Base-by-base conservation (phyloP, 2,329 filamentous ascomycete genomes). In the Aspergillus melleus region DNA sequence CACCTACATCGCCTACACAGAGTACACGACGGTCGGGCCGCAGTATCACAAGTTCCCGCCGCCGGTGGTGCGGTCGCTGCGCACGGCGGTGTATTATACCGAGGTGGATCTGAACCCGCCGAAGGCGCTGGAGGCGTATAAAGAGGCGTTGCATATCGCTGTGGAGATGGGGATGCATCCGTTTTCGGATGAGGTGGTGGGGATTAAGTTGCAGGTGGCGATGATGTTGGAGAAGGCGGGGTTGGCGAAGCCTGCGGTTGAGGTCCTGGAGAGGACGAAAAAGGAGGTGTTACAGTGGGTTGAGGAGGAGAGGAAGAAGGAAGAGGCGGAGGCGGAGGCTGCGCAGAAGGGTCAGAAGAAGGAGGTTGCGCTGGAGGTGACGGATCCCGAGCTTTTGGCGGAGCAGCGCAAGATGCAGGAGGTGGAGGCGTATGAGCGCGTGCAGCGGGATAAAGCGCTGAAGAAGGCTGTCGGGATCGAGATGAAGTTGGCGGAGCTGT, bases 161-260 rank as follows among this genome's bases (percentile, higher is more conserved):
- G 80, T 87, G 53, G 87, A 91, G 69, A 72, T 90, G 54, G 87
- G 88, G 0, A 86, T 99, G 79, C 92, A 98, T 71, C 91, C 91
- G 0, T 96, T 93, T 73, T 93, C 90, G 4, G 90, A 97, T 68
- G 93, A 97, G 73, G 88, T 97, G 36, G 83, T 97, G 66, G 95
- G 95, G 9, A 88, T 98, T 55, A 91, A 92, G 71, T 88, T 98
- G 54, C 88, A 93, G 72, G 82, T 96, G 9, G 88, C 91, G 1
- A 83, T 84, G 10, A 87, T 96, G 82, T 83, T 96, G 63, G 91
- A 97, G 76, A 88, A 89, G 70, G 85, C 91, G 16, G 83, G 88
- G 32, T 86, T 89, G 68, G 88, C 88, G 70, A 81, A 85, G 22
- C 85, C 88, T 59, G 87, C 92, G 0, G 88, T 91, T 59, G 85